A percentile compares a stretch with the other conserved stretches of the same genome.
Evolutionary conservation across 2,329 filamentous ascomycete species (phyloP).

Genomic region (Hypocrella siamensis): DNA sequence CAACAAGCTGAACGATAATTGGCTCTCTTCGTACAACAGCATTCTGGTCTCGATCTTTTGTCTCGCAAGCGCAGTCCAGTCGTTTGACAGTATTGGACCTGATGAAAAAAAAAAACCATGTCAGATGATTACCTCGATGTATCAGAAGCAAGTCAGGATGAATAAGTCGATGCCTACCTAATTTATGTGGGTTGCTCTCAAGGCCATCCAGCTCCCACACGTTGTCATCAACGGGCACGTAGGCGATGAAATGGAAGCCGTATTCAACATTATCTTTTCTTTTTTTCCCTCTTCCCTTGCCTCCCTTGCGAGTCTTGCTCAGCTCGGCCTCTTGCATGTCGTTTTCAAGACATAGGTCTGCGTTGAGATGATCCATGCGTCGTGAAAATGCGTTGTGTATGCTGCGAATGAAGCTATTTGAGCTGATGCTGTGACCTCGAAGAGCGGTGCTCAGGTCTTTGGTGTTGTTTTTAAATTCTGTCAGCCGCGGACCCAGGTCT

Average conservation of each 20-base stretch:
- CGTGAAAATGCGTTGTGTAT: conserved; percentile 81
- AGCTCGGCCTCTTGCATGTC: conserved; percentile 26
- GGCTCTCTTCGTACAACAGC: conserved; percentile 45
- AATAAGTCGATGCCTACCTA: conserved; percentile 16
- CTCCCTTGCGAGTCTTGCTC: conserved; percentile 14
- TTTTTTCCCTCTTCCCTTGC: conserved; percentile 19
- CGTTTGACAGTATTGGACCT: conserved; percentile 6
- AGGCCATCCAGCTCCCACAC: conserved; percentile 88
- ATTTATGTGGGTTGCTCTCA: conserved; percentile 44
- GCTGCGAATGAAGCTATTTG: conserved; percentile 59
- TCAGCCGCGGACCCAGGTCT: conserved; percentile 53
- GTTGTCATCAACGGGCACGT: conserved; percentile 56
- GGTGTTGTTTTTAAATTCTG: conserved; percentile 59
- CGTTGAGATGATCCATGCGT: conserved; percentile 60
- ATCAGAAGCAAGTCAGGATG: too few species aligned
- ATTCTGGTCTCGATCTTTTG: conserved; percentile 54
- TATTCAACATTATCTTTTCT: conserved; percentile 37
- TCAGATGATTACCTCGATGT: too few species aligned
- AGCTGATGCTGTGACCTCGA: conserved; percentile 60
- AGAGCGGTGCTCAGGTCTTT: conserved; percentile 50
- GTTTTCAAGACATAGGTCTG: conserved; percentile 49
- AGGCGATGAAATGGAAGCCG: conserved; percentile 79
- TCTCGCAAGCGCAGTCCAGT: conserved; percentile 53
- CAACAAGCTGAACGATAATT: conserved; percentile 63
- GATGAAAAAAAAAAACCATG: too few species aligned